Evolutionary conservation across 2,329 filamentous ascomycete species (phyloP).

Genomic region (Amauroascus niger): DNA sequence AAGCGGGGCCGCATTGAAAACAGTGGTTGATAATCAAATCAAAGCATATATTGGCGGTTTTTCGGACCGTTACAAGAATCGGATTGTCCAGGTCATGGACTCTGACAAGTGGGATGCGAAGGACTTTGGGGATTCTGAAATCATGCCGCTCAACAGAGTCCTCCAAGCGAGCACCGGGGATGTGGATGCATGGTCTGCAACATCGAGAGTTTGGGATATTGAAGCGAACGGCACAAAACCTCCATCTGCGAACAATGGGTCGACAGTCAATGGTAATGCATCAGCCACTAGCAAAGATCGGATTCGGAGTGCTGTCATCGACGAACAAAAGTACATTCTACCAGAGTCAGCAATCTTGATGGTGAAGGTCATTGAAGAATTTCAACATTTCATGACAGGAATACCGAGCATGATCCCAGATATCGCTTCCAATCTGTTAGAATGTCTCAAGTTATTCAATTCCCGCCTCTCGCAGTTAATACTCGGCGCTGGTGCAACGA

Average conservation of each 20-base stretch:
- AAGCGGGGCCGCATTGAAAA: constrained; percentile 51
- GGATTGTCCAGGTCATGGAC: constrained; percentile 50
- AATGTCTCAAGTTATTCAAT: constrained; percentile 89
- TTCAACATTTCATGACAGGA: constrained; percentile 69
- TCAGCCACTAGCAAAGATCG: constrained; percentile 47
- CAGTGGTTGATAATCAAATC: constrained; percentile 54
- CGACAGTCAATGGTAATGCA: constrained; percentile 25
- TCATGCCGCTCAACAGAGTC: constrained; percentile 44
- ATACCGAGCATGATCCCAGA: constrained; percentile 86
- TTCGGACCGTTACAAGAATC: constrained; percentile 48
- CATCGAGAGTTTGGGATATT: constrained; percentile 43
- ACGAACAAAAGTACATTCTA: constrained; percentile 75
- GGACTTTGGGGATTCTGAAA: constrained; percentile 49
- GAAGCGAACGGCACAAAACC: constrained; percentile 20
- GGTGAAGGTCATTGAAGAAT: constrained; percentile 69
- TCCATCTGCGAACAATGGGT: constrained; percentile 32
- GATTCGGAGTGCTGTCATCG: constrained; percentile 63
- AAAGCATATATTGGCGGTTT: constrained; percentile 51
- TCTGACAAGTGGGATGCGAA: constrained; percentile 55
- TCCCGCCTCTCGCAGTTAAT: constrained; percentile 94
- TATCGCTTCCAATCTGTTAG: constrained; percentile 65
- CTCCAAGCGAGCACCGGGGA: constrained; percentile 51
- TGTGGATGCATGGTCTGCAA: constrained; percentile 45
- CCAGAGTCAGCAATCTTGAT: constrained; percentile 75
- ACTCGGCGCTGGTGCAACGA: constrained; percentile 82